Base-by-base conservation (phyloP, 768 basidiomycete species). In the Kwoniella mangroviensis region DNA sequence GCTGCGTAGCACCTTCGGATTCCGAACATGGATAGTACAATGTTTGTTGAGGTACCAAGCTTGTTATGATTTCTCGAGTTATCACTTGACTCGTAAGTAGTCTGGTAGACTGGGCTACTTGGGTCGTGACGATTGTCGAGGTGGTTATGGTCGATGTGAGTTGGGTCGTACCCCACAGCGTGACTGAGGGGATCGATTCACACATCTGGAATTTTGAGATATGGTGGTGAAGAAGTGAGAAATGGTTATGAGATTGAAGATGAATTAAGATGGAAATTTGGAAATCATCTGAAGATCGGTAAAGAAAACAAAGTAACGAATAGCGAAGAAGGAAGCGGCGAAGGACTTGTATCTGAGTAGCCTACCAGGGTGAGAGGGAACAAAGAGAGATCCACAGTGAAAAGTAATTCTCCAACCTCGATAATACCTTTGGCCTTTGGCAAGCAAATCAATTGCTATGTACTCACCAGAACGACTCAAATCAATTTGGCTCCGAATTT, bases 111-210 rank as follows among this genome's bases (percentile, higher is more conserved):
- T 57, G 61, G 15, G 60, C 34, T 0, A 60, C 17, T 42, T 22
- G 58, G 2, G 67, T 55, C 9, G 61, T 68, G 49, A 63, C 21
- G 2, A 61, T 13, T 28, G 72, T 73, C 7, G 49, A 49, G 22
- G 58, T 67, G 28, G 62, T 55, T 17, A 40, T 28, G 42, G 55
- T 58, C 2, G 64, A 24, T 22, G 64, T 66, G 63, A 72, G 34
- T 42, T 70, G 70, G 40, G 75, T 76, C 3, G 75, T 76, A 10
- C 75, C 75, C 55, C 63, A 76, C 13, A 76, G 21, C 1, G 73
- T 76, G 9, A 68, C 68, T 17, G 70, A 70, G 10, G 73, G 75
- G 34, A 65, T 43, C 6, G 45, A 68, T 17, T 68, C 53, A 42
- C 73, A 72, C 61, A 58, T 72, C 22, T 26, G 42, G 40, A 0